Evolutionary conservation across 768 basidiomycete species (phyloP), one percentile per base, ranked within the genome.

Genomic region (Phallus indusiatus): DNA sequence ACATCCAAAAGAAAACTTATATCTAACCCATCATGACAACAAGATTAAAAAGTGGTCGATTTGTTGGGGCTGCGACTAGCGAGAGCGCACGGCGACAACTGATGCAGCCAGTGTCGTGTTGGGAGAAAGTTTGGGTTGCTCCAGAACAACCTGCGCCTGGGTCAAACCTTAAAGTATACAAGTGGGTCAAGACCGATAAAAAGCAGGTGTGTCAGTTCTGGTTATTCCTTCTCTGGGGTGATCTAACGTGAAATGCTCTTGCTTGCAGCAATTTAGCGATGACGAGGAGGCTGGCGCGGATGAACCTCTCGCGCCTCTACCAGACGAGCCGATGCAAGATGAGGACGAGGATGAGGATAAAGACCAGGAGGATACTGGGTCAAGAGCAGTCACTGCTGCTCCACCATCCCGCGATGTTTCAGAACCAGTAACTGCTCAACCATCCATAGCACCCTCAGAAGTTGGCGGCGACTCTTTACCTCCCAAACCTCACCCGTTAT

Each of bases 51-150:
- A 86, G 90, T 54, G 88, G 88, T 6, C 49, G 59, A 24, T 60
- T 60, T 21, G 82, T 90, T 62, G 87, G 83, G 66, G 76, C 78
- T 21, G 85, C 86, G 52, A 85, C 85, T 53, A 86, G 87, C 2
- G 88, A 91, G 69, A 86, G 87, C 51, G 88, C 88, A 35, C 79
- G 88, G 42, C 80, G 88, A 60, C 86, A 89, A 70, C 76, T 90
- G n/a, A 90, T 91, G 86, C 87, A 88, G 66, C 90, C 90, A 7
- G 90, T 91, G n/a, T 81, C 78, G 24, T 88, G 84, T 63, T 93
- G 89, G 90, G 88, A 91, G 72, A 88, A 85, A 72, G 74, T 77
- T 36, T 88, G 87, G 87, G 75, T 80, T 11, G 69, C 76, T 12
- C 80, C 85, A 36, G 84, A 84, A 59, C 75, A 74, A 56, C 73